Evolutionary conservation across 805 yeast genomes (phyloP).

Genomic region (Brettanomyces sp.): DNA sequence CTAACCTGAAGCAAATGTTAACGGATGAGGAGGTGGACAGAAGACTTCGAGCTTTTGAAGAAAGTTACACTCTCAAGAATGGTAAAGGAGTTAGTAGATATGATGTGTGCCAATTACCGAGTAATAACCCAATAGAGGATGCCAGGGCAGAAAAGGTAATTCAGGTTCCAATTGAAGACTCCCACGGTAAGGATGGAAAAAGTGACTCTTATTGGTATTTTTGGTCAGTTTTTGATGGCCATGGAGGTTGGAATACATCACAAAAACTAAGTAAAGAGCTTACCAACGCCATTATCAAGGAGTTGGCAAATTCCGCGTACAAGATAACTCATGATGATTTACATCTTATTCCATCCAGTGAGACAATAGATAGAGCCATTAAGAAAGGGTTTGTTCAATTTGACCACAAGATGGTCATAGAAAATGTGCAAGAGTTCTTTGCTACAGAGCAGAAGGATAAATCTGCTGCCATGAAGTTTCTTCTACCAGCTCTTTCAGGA

Average conservation of each 20-base stretch:
- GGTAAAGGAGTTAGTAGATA: slow-evolving; percentile 84
- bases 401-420: slow-evolving; percentile 79
- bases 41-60: slow-evolving; percentile 64
- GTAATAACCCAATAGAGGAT: slow-evolving; percentile 92
- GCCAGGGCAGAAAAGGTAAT: slow-evolving; percentile 79
- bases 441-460: slow-evolving; percentile 48
- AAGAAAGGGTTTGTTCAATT: slow-evolving; percentile 70
- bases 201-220: slow-evolving; percentile 75
- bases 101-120: slow-evolving; percentile 82
- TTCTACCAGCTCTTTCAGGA: slow-evolving; percentile 92
- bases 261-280: slow-evolving; percentile 75
- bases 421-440: slow-evolving; percentile 61
- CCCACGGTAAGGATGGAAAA: slow-evolving; percentile 36
- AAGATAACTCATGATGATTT: slow-evolving; percentile 43
- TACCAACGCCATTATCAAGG: slow-evolving; percentile 66
- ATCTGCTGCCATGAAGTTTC: slow-evolving; percentile 59
- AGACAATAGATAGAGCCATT: slow-evolving; percentile 70
- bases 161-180: slow-evolving; percentile 62
- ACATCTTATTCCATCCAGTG: slow-evolving; percentile 57
- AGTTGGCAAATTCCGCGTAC: slow-evolving; percentile 52
- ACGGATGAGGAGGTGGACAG: slow-evolving; percentile 64
- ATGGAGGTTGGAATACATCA: slow-evolving; percentile 92
- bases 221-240: slow-evolving; percentile 95
- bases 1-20: slow-evolving; percentile 47
- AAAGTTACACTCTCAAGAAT: slow-evolving; percentile 69